These are phyloP conservation scores for Exophiala lecanii-corni DNA, from an alignment of 2,329 filamentous ascomycete species.

Conservation along the genomic window DNA sequence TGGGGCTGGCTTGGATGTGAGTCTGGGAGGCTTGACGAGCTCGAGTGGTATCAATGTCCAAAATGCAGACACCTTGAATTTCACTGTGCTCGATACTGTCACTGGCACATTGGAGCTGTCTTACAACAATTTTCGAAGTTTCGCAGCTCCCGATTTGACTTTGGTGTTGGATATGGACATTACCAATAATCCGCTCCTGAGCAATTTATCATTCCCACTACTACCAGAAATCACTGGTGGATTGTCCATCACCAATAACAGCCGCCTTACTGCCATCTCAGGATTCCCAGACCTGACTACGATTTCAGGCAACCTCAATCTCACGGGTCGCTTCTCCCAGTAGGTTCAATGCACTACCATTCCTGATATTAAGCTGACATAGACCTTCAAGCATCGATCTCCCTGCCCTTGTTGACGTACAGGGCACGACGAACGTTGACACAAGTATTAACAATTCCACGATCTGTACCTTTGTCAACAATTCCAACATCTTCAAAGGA, in stretches of 20 bases:
- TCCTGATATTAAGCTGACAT: constrained; percentile 24
- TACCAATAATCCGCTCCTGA: constrained; percentile 51
- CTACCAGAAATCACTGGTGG: constrained; percentile 69
- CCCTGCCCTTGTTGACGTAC: constrained; percentile 61
- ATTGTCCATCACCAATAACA: constrained; percentile 86
- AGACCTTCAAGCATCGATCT: constrained; percentile 41
- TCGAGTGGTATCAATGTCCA: constrained; percentile 76
- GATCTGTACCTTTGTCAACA: constrained; percentile 50
- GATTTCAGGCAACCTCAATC: constrained; percentile 74
- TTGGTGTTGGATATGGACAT: constrained; percentile 47
- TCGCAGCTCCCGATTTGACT: constrained; percentile 43
- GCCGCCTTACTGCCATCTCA: constrained; percentile 58
- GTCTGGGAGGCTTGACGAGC: constrained; percentile 70
- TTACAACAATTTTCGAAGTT: constrained; percentile 55
- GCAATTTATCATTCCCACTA: constrained; percentile 70
- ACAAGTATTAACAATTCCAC: constrained; percentile 57
- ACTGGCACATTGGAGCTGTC: constrained; percentile 79
- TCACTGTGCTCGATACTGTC: constrained; percentile 67
- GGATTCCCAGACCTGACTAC: constrained; percentile 64
- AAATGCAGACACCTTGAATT: constrained; percentile 67
- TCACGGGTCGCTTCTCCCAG: constrained; percentile 71
- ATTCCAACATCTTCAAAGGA: constrained; percentile 43
- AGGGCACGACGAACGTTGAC: constrained; percentile 65
- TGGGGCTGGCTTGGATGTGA: constrained; percentile 63
- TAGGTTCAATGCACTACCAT: neutral